A percentile compares a stretch with the other conserved stretches of the same genome.
Conservation (phyloP, 1,284 basidiomycete species). For the Cystobasidium sp. region DNA sequence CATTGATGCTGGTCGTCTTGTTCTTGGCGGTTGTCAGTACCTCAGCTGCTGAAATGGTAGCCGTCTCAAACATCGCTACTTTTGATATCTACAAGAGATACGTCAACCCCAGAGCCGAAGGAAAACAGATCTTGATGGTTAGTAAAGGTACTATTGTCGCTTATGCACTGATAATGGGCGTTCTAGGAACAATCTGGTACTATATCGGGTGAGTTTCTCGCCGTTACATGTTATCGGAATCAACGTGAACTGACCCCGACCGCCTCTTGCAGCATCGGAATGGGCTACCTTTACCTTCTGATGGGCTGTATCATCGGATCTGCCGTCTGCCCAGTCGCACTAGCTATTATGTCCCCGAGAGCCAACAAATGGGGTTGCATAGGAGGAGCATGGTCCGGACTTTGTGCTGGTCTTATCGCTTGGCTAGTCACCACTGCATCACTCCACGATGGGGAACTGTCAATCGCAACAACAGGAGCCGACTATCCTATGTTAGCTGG, state of each 20-base stretch:
- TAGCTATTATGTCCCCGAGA: conserved; percentile 76
- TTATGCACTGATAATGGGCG: conserved; percentile 77
- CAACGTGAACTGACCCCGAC: conserved; percentile 53
- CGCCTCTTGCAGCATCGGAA: not conserved
- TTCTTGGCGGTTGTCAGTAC: conserved; percentile 76
- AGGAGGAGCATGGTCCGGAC: conserved; percentile 71
- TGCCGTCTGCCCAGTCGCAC: conserved; percentile 71
- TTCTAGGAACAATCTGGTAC: conserved; percentile 82
- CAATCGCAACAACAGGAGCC: conserved; percentile 64
- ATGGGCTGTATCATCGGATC: conserved; percentile 31
- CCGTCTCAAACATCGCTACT: conserved; percentile 64
- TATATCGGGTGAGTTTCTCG: conserved; percentile 69
- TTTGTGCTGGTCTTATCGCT: conserved; percentile 71
- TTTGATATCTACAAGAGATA: conserved; percentile 70
- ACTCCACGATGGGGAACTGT: conserved; percentile 72
- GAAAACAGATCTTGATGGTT: conserved; percentile 65
- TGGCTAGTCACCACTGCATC: conserved; percentile 82
- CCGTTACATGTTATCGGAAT: conserved; percentile 86
- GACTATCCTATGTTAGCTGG: conserved; percentile 51
- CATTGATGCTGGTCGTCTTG: conserved; percentile 62
- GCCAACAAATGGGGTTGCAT: conserved; percentile 84
- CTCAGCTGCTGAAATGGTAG: conserved; percentile 85
- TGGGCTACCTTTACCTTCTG: conserved; percentile 42
- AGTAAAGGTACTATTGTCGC: conserved; percentile 58
- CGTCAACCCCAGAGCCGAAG: conserved; percentile 66